A percentile compares a stretch with the other conserved stretches of the same genome.
phyloP scores from a whole-genome alignment of 345 rosid species.

The Gossypium rotundifolium region DNA sequence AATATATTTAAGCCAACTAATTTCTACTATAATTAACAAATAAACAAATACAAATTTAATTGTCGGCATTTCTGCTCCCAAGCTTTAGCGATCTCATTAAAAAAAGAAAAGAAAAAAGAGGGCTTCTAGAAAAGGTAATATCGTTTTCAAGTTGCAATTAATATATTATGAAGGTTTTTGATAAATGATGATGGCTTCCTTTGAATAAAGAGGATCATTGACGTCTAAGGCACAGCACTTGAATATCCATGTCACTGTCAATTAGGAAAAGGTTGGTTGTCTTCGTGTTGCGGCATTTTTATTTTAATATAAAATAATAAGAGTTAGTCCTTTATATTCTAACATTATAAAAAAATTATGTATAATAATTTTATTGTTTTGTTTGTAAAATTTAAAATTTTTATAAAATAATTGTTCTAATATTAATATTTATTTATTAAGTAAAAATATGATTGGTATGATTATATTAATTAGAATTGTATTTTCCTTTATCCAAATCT shows the following conservation, averaged over 20 bases:
- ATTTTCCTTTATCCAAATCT: background rate
- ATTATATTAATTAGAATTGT: background rate
- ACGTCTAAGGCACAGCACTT: constrained; percentile 33
- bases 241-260: constrained; percentile 10
- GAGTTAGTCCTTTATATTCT: background rate
- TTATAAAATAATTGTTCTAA: background rate
- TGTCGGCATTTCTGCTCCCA: constrained; percentile 15
- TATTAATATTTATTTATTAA: background rate
- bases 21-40: too few relatives aligned
- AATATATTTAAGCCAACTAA: too few relatives aligned
- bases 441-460: background rate
- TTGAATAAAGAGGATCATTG: constrained; percentile 17
- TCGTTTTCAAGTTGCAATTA: background rate
- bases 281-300: background rate
- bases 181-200: background rate
- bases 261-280: constrained; percentile 24
- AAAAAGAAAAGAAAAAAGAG: background rate
- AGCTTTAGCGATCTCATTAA: background rate
- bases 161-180: background rate
- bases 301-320: background rate
- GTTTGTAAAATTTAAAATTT: too few relatives aligned
- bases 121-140: constrained; percentile 21
- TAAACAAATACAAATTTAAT: too few relatives aligned
- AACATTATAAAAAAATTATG: background rate
- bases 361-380: too few relatives aligned